A percentile compares a stretch with the other conserved stretches of the same genome.
These are phyloP conservation scores for Bretziella fagacearum DNA, from an alignment of 2,329 filamentous ascomycete species.

Conservation along the genomic window DNA sequence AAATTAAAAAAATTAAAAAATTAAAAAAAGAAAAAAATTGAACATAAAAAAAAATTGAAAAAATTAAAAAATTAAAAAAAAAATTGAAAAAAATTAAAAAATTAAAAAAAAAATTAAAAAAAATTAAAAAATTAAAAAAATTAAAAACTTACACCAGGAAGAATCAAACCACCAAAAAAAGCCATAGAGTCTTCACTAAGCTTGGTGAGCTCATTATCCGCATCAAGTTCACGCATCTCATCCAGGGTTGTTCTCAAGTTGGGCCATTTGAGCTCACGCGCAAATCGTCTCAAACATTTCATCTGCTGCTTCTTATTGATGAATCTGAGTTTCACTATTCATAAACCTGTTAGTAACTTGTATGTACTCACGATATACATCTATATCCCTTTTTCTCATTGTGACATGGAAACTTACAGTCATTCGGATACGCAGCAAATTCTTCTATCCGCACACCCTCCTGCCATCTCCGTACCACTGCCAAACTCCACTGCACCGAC, in stretches of 20 bases:
- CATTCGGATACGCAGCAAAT: constrained; percentile 27
- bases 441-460: constrained; percentile 51
- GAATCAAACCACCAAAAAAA: constrained; percentile 57
- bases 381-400: too few relatives aligned
- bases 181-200: constrained; percentile 57
- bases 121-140: too few relatives aligned
- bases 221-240: constrained; percentile 42
- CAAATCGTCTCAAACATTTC: constrained; percentile 51
- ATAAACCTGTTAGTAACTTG: neutral
- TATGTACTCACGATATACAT: neutral
- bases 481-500: constrained; percentile 54
- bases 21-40: too few relatives aligned
- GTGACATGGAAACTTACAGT: constrained; percentile 5
- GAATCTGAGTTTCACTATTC: constrained; percentile 41
- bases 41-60: too few relatives aligned
- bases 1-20: too few relatives aligned
- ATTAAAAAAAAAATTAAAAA: too few relatives aligned
- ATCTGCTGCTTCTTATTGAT: constrained; percentile 50
- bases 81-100: too few relatives aligned
- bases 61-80: too few relatives aligned
- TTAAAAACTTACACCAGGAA: constrained; percentile 42
- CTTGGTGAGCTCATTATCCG: constrained; percentile 38
- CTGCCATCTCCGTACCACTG: constrained; percentile 55
- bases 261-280: constrained; percentile 59
- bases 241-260: constrained; percentile 49